Evolutionary conservation across 306 rosid genomes (phyloP), one percentile per base, ranked within the genome.

Genomic region (Rubus idaeus): DNA sequence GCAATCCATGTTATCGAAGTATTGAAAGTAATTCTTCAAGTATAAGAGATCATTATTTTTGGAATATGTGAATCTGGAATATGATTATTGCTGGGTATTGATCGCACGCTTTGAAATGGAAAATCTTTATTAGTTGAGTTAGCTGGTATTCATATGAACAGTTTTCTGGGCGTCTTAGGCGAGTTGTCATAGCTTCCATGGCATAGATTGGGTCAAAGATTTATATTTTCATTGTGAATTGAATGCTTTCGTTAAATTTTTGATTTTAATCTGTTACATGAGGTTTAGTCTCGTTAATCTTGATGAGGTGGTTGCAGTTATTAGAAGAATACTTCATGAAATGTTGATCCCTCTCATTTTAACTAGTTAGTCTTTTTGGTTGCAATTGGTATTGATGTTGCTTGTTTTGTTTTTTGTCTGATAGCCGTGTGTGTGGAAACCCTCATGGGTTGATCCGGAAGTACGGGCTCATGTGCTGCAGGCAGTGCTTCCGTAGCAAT

Each of bases 401-500:
- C 41, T 51, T 56, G n/a, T 47, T 50, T 47, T 35, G 20, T 10
- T 58, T 17, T 42, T 44, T 8, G 7, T 41, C 70, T 67, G 67
- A 37, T 68, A 78, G 88, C 45, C 94, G 74, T 2, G 78, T 77
- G 60, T 95, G 98, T 41, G 97, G 97, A 6, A 92, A 95, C 53
- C 90, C 97, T 0, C 98, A 95, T 70, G 97, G 96, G 3, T 77
- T 95, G 86, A 92, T 95, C 76, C 78, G 98, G 87, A 95, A 95
- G 91, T 92, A 90, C 10, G 97, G 97, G 10, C 92, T 95, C 20
- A 95, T 88, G 93, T 95, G 98, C 63, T 95, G 98, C 91, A 92
- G 97, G 85, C 97, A 92, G 71, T 95, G 98, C 88, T 95, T 95
- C 89, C 93, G 95, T 2, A 92, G 97, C 89, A 92, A 95, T 6